Conservation (phyloP, 169 alveolate genomes). For the Babesia bigemina region DNA sequence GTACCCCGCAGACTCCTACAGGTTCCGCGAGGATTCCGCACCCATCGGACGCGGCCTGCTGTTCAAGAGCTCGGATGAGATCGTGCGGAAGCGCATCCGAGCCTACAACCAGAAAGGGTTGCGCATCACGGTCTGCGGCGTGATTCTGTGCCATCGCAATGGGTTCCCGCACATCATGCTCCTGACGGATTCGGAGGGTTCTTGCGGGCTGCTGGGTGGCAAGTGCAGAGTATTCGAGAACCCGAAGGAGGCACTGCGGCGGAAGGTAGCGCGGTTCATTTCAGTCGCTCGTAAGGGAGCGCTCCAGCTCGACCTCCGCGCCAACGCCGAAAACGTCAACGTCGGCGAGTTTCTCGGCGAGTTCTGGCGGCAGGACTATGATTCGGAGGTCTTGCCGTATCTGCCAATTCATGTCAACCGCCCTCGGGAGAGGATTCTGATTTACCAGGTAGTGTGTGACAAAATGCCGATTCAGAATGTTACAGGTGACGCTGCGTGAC, state of each 20-base stretch:
- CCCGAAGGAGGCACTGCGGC: constrained; percentile 68
- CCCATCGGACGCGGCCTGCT: constrained; percentile 47
- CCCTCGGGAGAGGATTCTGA: constrained; percentile 69
- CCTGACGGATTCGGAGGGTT: constrained; percentile 52
- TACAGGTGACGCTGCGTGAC: constrained; percentile 51
- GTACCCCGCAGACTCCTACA: constrained; percentile 49
- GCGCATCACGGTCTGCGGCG: constrained; percentile 71
- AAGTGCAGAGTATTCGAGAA: constrained; percentile 71
- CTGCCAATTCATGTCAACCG: constrained; percentile 74
- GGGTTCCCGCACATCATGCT: constrained; percentile 70
- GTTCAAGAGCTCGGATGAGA: constrained; percentile 29
- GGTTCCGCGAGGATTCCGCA: constrained; percentile 41
- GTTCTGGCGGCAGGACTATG: constrained; percentile 73
- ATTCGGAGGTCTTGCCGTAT: constrained; percentile 70
- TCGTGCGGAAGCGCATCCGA: constrained; percentile 53
- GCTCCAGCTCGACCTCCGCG: constrained; percentile 42
- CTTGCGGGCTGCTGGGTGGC: constrained; percentile 72
- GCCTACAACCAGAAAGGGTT: constrained; percentile 72
- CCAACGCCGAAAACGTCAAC: constrained; percentile 58
- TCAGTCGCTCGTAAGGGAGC: constrained; percentile 26
- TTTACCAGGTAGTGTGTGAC: constrained; percentile 51
- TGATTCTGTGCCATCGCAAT: constrained; percentile 74
- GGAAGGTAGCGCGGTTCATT: constrained; percentile 70
- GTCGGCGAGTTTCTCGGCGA: constrained; percentile 78
- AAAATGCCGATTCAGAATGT: not conserved